phyloP scores from a whole-genome alignment of 768 basidiomycete genomes.

The Roridomyces roridus region DNA sequence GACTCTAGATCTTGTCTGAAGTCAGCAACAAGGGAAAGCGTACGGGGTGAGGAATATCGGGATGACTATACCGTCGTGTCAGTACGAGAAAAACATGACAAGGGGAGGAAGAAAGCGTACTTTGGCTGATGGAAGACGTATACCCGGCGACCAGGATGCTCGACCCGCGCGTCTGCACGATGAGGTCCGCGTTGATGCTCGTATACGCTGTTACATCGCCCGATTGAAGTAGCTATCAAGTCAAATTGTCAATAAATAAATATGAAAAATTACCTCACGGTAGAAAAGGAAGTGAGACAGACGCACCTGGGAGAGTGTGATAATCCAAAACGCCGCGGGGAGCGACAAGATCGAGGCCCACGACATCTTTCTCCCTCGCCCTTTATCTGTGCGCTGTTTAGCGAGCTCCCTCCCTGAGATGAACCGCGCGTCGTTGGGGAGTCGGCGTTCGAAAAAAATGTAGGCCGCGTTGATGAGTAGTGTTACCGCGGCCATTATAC shows the following conservation, averaged over 20 bases:
- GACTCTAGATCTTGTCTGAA: too few relatives aligned
- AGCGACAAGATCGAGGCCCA: neutral
- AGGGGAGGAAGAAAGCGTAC: neutral
- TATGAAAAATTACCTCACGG: too few relatives aligned
- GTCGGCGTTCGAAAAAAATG: slow-evolving; percentile 5
- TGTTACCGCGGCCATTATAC: neutral
- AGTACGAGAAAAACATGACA: neutral
- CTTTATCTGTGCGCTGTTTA: neutral
- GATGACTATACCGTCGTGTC: neutral
- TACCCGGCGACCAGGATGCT: slow-evolving; percentile 9
- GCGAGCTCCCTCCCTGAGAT: neutral
- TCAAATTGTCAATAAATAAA: too few relatives aligned
- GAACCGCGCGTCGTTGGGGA: slow-evolving; percentile 1
- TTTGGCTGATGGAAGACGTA: slow-evolving; percentile 10
- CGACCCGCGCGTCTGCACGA: slow-evolving; percentile 9
- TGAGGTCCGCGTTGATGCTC: slow-evolving; percentile 1
- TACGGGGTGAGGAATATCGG: slow-evolving; percentile 7
- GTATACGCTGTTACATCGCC: slow-evolving; percentile 5
- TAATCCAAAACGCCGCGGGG: slow-evolving; percentile 13
- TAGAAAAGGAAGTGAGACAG: too few relatives aligned
- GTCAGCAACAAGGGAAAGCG: too few relatives aligned
- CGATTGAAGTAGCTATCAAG: slow-evolving; percentile 7
- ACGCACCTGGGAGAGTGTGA: slow-evolving; percentile 6
- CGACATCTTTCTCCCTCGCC: neutral
- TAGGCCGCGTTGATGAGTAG: slow-evolving; percentile 3